phyloP scores from a whole-genome alignment of 1,284 basidiomycete genomes.

The Trametes polyzona region DNA sequence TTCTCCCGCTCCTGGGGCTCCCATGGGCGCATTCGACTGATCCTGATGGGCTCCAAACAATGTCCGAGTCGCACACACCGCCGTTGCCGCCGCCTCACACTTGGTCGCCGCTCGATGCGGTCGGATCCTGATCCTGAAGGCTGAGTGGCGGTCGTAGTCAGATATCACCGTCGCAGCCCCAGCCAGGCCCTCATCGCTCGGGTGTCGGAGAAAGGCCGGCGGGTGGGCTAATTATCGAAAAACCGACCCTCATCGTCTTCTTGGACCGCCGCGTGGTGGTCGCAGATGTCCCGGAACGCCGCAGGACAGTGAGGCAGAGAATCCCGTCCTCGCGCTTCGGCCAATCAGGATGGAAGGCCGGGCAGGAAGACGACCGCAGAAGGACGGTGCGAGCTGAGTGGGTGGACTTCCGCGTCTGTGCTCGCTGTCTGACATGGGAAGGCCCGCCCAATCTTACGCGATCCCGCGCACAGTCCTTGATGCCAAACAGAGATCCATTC shows the following conservation, averaged over 20 bases:
- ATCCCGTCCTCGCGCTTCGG: constrained; percentile 4
- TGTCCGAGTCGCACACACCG: neutral
- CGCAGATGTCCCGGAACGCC: neutral
- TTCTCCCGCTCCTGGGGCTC: constrained; percentile 1
- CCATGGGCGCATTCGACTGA: constrained; percentile 8
- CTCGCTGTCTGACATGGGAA: neutral
- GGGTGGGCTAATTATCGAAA: neutral
- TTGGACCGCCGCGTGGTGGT: neutral
- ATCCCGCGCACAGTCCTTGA: constrained; percentile 13
- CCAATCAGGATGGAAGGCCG: constrained; percentile 12
- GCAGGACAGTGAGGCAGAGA: neutral
- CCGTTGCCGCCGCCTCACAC: neutral
- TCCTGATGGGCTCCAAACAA: constrained; percentile 11
- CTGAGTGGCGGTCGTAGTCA: constrained; percentile 1
- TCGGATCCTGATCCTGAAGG: constrained; percentile 6
- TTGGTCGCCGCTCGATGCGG: neutral
- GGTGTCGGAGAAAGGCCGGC: neutral
- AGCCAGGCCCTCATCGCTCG: too few relatives aligned
- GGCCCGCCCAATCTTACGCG: constrained; percentile 20
- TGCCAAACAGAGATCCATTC: constrained; percentile 12
- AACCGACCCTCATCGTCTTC: neutral
- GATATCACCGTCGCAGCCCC: constrained; percentile 9
- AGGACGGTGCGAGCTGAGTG: neutral
- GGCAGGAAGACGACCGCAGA: neutral
- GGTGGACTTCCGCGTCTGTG: neutral